Base-by-base conservation (phyloP, 495 filamentous ascomycete species). In the Penicillium pulvis region DNA sequence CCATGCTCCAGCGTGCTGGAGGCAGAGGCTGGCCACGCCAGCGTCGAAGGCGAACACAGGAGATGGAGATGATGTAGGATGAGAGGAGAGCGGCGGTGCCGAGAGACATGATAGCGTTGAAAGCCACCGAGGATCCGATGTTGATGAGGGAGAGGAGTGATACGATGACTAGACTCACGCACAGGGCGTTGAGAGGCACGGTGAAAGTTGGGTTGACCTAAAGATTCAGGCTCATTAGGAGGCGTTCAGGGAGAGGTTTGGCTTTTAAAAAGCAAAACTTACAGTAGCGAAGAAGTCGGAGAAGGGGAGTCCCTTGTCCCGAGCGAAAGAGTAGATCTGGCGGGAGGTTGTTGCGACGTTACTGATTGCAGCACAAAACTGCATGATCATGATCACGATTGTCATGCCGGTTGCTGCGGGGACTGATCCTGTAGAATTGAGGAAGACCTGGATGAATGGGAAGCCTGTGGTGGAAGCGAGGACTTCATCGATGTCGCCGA, bases 61-160 rank as follows among this genome's bases (percentile, higher is more conserved):
- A 59, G 50, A 78, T 76, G 19, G 70, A 72, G 39, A 81, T 63
- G 14, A 78, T 64, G 43, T 81, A 81, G 17, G 79, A 74, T 26
- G 67, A 65, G 23, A 79, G 64, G 28, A 83, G 58, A 2, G 78
- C 75, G 17, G 62, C 71, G 4, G 76, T 69, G 8, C 69, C 65
- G 3, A 83, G 64, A 6, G 80, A 82, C 43, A 79, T 68, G 33
- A 86, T 75, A 31, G 79, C 79, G 63, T 83, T 81, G 62, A 88
- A 79, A 6, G 83, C 85, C 5, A 77, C 73, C 3, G 73, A 56
- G 0, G 81, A 84, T 23, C 82, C 85, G 55, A 88, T 78, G 60
- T 84, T 85, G 68, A 88, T 86, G 30, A 86, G 69, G 1, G 79
- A 80, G 4, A 87, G 60, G 35, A 85, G 67, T 8, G 72, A 59